A percentile compares a stretch with the other conserved stretches of the same genome.
These are phyloP conservation scores for Wakefieldia striispora DNA, from an alignment of 768 basidiomycete species.

Conservation along the genomic window DNA sequence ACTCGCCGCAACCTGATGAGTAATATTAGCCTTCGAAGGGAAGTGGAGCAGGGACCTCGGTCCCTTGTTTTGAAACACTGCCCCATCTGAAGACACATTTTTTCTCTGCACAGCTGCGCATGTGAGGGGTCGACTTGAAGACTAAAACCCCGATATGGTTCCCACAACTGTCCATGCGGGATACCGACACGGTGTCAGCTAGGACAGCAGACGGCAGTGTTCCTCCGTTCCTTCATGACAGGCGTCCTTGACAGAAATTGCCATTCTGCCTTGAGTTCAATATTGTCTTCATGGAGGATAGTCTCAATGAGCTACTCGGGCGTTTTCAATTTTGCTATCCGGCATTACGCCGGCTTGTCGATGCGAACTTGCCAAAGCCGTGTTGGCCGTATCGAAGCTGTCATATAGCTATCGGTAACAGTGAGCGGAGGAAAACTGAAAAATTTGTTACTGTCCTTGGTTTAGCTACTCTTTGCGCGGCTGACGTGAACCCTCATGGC, in stretches of 20 bases:
- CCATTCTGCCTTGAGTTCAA: background rate
- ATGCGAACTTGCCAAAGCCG: background rate
- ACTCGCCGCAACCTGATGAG: too few relatives aligned
- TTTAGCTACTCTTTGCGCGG: background rate
- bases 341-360: background rate
- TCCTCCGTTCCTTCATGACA: background rate
- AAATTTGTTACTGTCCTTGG: background rate
- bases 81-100: too few relatives aligned
- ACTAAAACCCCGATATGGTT: background rate
- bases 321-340: background rate
- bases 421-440: background rate
- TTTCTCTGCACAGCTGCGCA: too few relatives aligned
- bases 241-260: slow-evolving; percentile 1
- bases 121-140: too few relatives aligned
- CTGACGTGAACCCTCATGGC: background rate
- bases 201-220: too few relatives aligned
- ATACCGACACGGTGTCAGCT: too few relatives aligned
- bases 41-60: too few relatives aligned
- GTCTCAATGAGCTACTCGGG: background rate
- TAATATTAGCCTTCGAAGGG: too few relatives aligned
- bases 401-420: background rate
- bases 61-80: too few relatives aligned
- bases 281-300: background rate
- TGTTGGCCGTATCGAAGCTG: background rate
- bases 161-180: background rate